These are phyloP conservation scores for Phialophora macrospora DNA, from an alignment of 2,329 filamentous ascomycete species.

Conservation along the genomic window DNA sequence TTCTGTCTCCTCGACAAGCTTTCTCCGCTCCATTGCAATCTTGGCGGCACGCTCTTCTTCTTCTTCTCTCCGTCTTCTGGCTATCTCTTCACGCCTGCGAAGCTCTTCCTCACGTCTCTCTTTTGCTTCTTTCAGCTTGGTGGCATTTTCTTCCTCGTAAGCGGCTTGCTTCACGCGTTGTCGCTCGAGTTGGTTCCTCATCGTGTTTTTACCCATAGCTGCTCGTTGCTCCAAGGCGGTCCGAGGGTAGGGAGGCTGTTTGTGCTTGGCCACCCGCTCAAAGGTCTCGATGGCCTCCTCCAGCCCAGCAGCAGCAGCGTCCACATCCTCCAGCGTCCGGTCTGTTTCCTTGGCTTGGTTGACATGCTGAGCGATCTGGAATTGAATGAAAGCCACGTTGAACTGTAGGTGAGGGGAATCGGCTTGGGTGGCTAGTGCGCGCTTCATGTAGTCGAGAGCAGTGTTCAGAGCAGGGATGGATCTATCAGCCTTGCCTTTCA, in stretches of 20 bases:
- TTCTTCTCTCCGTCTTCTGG: conserved; percentile 67
- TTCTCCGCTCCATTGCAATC: conserved; percentile 82
- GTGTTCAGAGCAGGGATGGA: conserved; percentile 66
- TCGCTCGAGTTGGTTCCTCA: conserved; percentile 87
- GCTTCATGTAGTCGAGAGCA: conserved; percentile 66
- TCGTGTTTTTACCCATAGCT: conserved; percentile 95
- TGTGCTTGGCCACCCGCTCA: conserved; percentile 62
- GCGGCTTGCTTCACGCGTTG: conserved; percentile 82
- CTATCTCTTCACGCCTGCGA: conserved; percentile 75
- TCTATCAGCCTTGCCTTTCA: conserved; percentile 74
- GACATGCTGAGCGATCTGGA: conserved; percentile 84
- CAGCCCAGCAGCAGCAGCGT: conserved; percentile 77
- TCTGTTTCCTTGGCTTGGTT: conserved; percentile 75
- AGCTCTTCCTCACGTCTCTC: conserved; percentile 81
- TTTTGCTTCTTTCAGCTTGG: conserved; percentile 80
- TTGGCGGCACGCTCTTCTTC: conserved; percentile 77
- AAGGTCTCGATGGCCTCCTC: conserved; percentile 81
- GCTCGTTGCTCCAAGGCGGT: conserved; percentile 91
- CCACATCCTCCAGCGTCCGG: conserved; percentile 77
- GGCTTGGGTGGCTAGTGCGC: conserved; percentile 75
- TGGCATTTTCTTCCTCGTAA: conserved; percentile 91
- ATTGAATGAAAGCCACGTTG: conserved; percentile 97
- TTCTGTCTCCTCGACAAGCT: conserved; percentile 76
- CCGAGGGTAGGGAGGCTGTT: conserved; percentile 82
- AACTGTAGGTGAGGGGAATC: conserved; percentile 92